phyloP scores from a whole-genome alignment of 345 rosid genomes.

The Bruguiera parviflora region DNA sequence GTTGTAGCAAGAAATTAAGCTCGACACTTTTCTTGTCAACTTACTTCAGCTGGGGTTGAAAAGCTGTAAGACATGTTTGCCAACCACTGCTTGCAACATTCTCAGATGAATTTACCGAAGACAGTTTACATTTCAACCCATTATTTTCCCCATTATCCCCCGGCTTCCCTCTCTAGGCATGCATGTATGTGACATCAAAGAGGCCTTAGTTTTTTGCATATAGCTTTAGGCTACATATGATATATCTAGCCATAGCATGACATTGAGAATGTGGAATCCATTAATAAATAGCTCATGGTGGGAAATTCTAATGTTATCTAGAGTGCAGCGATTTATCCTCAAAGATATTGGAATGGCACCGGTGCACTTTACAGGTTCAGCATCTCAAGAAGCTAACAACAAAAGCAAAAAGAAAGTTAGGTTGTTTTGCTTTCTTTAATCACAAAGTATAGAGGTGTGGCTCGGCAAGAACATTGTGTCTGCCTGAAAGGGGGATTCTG shows the following conservation, averaged over 20 bases:
- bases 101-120: not conserved
- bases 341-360: not conserved
- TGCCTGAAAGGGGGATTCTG: not conserved
- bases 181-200: too few relatives aligned
- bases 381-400: not conserved
- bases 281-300: not conserved
- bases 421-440: not conserved
- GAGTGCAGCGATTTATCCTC: not conserved
- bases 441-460: not conserved
- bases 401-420: not conserved
- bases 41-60: not conserved
- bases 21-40: constrained; percentile 2
- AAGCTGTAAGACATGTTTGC: constrained; percentile 6
- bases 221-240: not conserved
- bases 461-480: constrained; percentile 6
- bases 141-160: not conserved
- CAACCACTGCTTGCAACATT: not conserved
- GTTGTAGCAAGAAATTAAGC: constrained; percentile 35
- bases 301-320: not conserved
- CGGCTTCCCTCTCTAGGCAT: too few relatives aligned
- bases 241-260: not conserved
- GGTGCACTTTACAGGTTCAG: not conserved
- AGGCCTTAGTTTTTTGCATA: too few relatives aligned
- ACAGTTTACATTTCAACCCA: not conserved
- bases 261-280: not conserved